phyloP scores from a whole-genome alignment of 805 yeast genomes.

The Lachancea meyersii region DNA sequence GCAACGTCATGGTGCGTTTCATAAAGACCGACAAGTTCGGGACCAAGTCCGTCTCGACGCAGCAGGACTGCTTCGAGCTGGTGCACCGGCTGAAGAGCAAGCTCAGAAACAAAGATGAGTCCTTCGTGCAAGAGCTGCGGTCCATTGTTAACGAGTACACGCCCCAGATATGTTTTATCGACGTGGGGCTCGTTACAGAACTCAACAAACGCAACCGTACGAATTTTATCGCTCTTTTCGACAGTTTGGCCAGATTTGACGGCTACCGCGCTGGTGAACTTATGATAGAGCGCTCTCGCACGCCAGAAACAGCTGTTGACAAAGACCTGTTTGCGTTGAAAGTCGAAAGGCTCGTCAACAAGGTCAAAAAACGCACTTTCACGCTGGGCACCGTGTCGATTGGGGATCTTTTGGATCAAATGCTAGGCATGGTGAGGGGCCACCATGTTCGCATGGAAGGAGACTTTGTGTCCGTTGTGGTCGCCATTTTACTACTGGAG shows the following conservation, averaged over 20 bases:
- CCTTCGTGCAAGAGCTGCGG: constrained; percentile 40
- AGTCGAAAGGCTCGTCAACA: constrained; percentile 74
- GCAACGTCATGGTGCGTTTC: constrained; percentile 78
- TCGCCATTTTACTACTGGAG: constrained; percentile 83
- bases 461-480: constrained; percentile 91
- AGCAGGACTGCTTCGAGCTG: constrained; percentile 19
- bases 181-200: constrained; percentile 91
- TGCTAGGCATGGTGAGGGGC: constrained; percentile 80
- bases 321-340: constrained; percentile 80
- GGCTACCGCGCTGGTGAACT: constrained; percentile 93
- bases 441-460: constrained; percentile 98
- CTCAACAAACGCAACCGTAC: constrained; percentile 67
- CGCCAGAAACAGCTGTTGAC: constrained; percentile 87
- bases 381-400: constrained; percentile 87
- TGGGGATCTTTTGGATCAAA: constrained; percentile 83
- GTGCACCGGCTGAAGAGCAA: constrained; percentile 16
- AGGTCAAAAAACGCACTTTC: constrained; percentile 81
- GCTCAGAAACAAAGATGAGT: constrained; percentile 14
- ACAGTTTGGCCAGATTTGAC: constrained; percentile 82
- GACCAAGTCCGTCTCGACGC: constrained; percentile 26
- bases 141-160: constrained; percentile 53
- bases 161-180: constrained; percentile 86
- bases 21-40: constrained; percentile 40
- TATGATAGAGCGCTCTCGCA: constrained; percentile 90
- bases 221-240: constrained; percentile 84